Evolutionary conservation across 1,284 basidiomycete species (phyloP).

Genomic region (Boletus smithii): DNA sequence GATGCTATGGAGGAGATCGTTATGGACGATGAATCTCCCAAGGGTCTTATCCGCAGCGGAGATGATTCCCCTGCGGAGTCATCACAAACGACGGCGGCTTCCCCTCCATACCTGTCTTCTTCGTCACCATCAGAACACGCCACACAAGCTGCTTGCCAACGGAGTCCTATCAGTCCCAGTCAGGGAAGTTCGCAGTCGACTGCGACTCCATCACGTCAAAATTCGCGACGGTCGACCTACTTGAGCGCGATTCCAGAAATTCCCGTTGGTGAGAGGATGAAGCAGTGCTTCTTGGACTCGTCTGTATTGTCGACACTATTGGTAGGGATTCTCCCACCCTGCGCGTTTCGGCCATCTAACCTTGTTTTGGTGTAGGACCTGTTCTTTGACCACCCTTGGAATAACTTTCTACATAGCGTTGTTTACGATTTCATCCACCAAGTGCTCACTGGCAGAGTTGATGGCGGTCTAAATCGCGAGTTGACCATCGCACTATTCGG

Average conservation of each 20-base stretch:
- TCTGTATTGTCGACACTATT: conserved; percentile 72
- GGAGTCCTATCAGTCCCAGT: conserved; percentile 24
- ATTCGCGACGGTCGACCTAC: conserved; percentile 45
- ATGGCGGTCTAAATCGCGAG: conserved; percentile 75
- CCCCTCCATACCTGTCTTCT: conserved; percentile 28
- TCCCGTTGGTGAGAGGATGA: conserved; percentile 74
- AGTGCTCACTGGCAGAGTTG: conserved; percentile 83
- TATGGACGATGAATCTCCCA: conserved; percentile 57
- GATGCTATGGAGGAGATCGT: conserved; percentile 74
- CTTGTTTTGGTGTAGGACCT: conserved; percentile 56
- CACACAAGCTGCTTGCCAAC: conserved; percentile 23
- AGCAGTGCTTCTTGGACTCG: conserved; percentile 70
- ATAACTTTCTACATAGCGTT: conserved; percentile 97
- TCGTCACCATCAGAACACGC: conserved; percentile 31
- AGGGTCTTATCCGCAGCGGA: conserved; percentile 25
- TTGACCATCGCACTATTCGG: conserved; percentile 79
- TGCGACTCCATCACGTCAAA: conserved; percentile 49
- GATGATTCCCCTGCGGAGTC: conserved; percentile 26
- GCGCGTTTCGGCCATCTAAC: conserved; percentile 1
- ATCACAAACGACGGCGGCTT: conserved; percentile 26
- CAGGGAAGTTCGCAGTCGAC: conserved; percentile 37
- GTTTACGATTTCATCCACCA: conserved; percentile 98
- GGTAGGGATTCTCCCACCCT: conserved; percentile 41
- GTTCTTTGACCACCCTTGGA: conserved; percentile 96
- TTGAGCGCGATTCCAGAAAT: conserved; percentile 29